A percentile compares a stretch with the other conserved stretches of the same genome.
phyloP scores from a whole-genome alignment of 2,329 filamentous ascomycete genomes.

The Nigrospora osmanthi region DNA sequence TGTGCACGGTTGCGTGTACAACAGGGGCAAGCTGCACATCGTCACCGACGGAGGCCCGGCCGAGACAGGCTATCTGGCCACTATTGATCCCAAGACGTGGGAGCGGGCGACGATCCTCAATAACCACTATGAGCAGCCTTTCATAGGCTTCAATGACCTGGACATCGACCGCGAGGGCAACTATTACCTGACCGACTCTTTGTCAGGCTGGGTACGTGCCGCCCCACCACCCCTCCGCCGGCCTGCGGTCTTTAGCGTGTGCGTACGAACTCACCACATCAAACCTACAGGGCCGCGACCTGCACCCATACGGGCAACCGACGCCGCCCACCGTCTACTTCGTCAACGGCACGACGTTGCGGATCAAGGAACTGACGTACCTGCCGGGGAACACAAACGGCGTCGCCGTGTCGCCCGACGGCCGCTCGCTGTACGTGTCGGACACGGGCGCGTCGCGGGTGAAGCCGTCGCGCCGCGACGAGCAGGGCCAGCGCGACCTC shows the following conservation, averaged over 20 bases:
- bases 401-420: background rate
- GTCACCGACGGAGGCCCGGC: background rate
- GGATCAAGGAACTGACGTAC: background rate
- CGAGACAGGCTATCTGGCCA: background rate
- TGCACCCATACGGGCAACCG: background rate
- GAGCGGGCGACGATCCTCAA: background rate
- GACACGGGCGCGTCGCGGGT: background rate
- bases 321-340: constrained; percentile 1
- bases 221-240: no score
- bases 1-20: background rate
- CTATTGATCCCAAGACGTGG: background rate
- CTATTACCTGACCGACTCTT: background rate
- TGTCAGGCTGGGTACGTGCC: background rate
- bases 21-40: background rate
- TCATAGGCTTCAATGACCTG: background rate
- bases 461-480: background rate
- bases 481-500: constrained; percentile 1
- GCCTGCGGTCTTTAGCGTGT: background rate
- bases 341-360: background rate
- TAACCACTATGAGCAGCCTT: background rate
- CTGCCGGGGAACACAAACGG: background rate
- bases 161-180: background rate
- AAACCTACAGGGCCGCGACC: background rate
- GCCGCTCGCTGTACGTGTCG: background rate
- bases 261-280: background rate